Evolutionary conservation across 2,329 filamentous ascomycete species (phyloP), one percentile per base, ranked within the genome.

Genomic region (Aspergillus tubingensis): DNA sequence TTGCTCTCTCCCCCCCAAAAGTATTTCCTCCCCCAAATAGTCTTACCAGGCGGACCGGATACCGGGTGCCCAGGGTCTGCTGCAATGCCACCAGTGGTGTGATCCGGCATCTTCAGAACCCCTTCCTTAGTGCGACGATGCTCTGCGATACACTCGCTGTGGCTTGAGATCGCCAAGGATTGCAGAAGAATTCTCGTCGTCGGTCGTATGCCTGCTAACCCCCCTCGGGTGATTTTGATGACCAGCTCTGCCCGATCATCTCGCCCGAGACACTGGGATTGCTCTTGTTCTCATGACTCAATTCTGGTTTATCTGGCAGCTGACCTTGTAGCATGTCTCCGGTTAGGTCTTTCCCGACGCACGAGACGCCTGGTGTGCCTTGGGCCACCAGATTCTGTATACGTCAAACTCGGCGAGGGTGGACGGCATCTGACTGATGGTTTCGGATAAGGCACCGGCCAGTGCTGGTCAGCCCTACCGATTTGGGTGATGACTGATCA

Each of bases 61-160:
- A 54, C 57, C 60, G 62, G 62, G 51, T 38, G 50, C 54, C 52
- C 55, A 64, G 60, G 58, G 60, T 62, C 44, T 54, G 10, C 25
- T 50, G 27, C 58, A 48, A 62, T 60, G 54, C 54, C 38, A 54
- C 62, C 57, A 61, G 62, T 64, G 62, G 62, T 64, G 62, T 64
- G 62, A 64, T 62, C 62, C 62, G 60, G 62, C 49, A 60, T 62
- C 60, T 57, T 44, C 19, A 55, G 27, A 51, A 52, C 53, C 53
- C 41, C 53, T 54, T 44, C 53, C 11, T 21, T 55, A 55, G 53
- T 55, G 39, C 52, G 30, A 27, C 27, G 15, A 15, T 19, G 11
- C 36, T 19, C 25, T 1, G 21, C 39, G 17, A 30, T 32, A 30
- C 32, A 36, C 11, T 36, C 11, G 10, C 39, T 36, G 53, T 15